Conservation (phyloP, 2,329 filamentous ascomycete genomes). For the Pseudomassariella vexata region DNA sequence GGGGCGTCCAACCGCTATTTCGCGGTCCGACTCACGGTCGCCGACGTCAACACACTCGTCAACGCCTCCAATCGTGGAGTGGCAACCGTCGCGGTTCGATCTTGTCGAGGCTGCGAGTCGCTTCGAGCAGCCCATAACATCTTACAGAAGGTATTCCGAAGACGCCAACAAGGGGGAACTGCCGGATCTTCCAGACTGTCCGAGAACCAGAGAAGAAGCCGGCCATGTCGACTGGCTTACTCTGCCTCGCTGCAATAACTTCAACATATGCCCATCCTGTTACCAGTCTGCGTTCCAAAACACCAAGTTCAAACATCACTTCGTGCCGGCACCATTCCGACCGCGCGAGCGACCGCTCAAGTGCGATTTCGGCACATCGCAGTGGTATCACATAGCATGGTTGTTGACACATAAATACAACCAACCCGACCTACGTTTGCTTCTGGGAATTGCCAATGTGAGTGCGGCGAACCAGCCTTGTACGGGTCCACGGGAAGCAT, state of each 20-base stretch:
- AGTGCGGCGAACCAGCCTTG: conserved; percentile 52
- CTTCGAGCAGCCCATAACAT: conserved; percentile 34
- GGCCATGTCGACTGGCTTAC: conserved; percentile 77
- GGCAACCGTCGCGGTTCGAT: conserved; percentile 42
- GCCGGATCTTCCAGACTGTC: conserved; percentile 60
- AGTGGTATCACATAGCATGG: conserved; percentile 84
- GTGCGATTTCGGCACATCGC: conserved; percentile 72
- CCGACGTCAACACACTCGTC: conserved; percentile 14
- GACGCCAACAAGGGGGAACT: conserved; percentile 37
- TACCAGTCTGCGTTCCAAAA: conserved; percentile 63
- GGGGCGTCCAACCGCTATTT: conserved; percentile 1
- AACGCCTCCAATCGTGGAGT: conserved; percentile 25
- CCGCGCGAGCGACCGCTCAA: conserved; percentile 51
- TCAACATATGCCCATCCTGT: conserved; percentile 81
- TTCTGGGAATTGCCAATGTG: conserved; percentile 64
- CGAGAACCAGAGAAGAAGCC: conserved; percentile 54
- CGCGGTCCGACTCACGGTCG: conserved; percentile 12
- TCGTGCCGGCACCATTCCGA: conserved; percentile 56
- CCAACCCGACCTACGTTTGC: conserved; percentile 58
- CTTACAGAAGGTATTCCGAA: conserved; percentile 51
- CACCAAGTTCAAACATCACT: conserved; percentile 62
- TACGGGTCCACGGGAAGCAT: conserved; percentile 46
- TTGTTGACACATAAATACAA: conserved; percentile 69
- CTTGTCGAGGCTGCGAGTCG: conserved; percentile 27
- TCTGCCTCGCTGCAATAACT: conserved; percentile 61